phyloP scores from a whole-genome alignment of 345 rosid species.

The Turritis glabra region DNA sequence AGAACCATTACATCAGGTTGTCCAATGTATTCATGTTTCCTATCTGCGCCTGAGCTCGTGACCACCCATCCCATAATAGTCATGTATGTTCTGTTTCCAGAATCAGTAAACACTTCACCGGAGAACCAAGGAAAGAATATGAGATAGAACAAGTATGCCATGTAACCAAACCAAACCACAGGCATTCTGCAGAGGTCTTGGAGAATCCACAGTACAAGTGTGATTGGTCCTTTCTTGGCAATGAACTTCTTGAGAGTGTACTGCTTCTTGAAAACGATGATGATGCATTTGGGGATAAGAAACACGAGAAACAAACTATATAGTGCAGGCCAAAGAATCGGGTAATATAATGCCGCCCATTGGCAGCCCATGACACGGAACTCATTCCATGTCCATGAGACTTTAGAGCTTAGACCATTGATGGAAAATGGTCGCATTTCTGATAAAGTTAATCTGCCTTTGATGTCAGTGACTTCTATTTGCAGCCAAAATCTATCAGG shows the following conservation, averaged over 20 bases:
- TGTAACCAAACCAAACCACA: constrained; percentile 61
- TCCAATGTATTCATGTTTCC: constrained; percentile 59
- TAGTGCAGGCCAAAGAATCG: constrained; percentile 61
- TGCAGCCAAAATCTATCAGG: constrained; percentile 90
- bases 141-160: constrained; percentile 66
- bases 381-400: constrained; percentile 95
- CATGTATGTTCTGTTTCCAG: constrained; percentile 65
- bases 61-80: constrained; percentile 86
- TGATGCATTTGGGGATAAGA: constrained; percentile 59
- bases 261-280: constrained; percentile 51
- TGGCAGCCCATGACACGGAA: constrained; percentile 85
- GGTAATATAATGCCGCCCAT: constrained; percentile 74
- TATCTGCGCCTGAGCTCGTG: constrained; percentile 33
- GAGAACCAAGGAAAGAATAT: constrained; percentile 72
- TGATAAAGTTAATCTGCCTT: constrained; percentile 56
- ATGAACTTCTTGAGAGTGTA: constrained; percentile 55
- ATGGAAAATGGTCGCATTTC: constrained; percentile 81
- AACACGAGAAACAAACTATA: constrained; percentile 49
- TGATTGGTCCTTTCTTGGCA: constrained; percentile 49
- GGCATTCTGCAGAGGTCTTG: constrained; percentile 73
- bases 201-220: constrained; percentile 57
- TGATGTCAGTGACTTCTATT: constrained; percentile 64
- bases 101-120: constrained; percentile 67
- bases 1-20: constrained; percentile 82
- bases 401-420: constrained; percentile 58